Conservation (phyloP, 768 basidiomycete species). For the Russula abietina region DNA sequence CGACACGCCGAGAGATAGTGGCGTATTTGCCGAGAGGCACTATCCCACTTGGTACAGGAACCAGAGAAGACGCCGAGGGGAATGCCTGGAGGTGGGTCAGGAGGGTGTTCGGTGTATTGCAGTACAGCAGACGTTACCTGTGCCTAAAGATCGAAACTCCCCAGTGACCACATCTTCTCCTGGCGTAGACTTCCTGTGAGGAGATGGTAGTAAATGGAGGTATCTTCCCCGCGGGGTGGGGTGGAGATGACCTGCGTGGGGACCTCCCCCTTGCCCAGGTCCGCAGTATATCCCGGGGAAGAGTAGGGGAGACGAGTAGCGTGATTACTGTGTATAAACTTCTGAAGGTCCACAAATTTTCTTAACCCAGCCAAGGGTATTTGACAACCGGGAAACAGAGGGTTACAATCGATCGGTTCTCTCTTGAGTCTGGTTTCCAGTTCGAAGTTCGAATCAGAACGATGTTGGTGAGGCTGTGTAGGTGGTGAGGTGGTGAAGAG, state of each 20-base stretch:
- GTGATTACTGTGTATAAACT: neutral
- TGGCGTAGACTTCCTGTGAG: neutral
- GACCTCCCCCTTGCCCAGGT: neutral
- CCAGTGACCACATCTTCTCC: neutral
- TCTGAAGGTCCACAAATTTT: neutral
- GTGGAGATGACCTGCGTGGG: neutral
- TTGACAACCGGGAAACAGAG: neutral
- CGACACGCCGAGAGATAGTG: neutral
- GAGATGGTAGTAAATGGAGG: neutral
- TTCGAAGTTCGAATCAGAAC: neutral
- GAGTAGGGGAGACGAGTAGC: neutral
- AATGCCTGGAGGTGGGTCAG: neutral
- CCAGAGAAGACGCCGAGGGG: neutral
- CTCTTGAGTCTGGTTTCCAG: neutral
- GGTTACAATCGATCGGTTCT: neutral
- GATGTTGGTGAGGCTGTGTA: no score
- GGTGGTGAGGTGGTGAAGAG: neutral
- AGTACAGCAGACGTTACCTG: neutral
- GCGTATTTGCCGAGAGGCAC: neutral
- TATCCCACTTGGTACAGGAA: neutral
- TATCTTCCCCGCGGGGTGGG: neutral
- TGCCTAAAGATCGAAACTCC: neutral
- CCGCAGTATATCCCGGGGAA: neutral
- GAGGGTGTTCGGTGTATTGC: neutral
- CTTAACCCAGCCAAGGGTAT: neutral